Evolutionary conservation across 1,139 yeast species (phyloP).

Genomic region (Sugiyamaella novakii): DNA sequence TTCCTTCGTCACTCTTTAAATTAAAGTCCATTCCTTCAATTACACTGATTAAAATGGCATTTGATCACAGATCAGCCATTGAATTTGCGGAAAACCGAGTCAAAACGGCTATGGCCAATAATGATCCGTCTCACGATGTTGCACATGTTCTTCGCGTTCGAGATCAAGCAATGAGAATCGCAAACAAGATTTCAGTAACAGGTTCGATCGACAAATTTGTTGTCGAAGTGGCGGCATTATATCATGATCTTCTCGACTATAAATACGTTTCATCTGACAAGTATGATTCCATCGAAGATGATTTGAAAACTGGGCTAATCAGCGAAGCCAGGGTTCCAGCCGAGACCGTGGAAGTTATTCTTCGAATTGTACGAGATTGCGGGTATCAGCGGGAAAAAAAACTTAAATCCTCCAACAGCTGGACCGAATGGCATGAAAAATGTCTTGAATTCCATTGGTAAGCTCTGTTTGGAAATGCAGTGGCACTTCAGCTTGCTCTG

Average conservation of each 20-base stretch:
- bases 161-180: slow-evolving; percentile 35
- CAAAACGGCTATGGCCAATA: slow-evolving; percentile 33
- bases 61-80: slow-evolving; percentile 3
- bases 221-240: slow-evolving; percentile 43
- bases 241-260: slow-evolving; percentile 45
- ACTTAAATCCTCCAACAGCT: slow-evolving; percentile 31
- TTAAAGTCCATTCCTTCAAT: no score
- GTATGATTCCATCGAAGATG: slow-evolving; percentile 20
- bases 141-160: slow-evolving; percentile 41
- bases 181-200: slow-evolving; percentile 24
- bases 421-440: slow-evolving; percentile 38
- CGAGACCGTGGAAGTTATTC: slow-evolving; percentile 30
- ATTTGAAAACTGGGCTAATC: slow-evolving; percentile 26
- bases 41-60: neutral
- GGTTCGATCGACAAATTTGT: slow-evolving; percentile 33
- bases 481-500: no score
- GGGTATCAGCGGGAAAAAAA: slow-evolving; percentile 40
- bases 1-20: no score
- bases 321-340: slow-evolving; percentile 27
- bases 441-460: slow-evolving; percentile 40
- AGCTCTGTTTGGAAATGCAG: no score
- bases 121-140: slow-evolving; percentile 42
- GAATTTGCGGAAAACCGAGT: slow-evolving; percentile 30
- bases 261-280: slow-evolving; percentile 34
- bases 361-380: slow-evolving; percentile 36